Evolutionary conservation across 148 eudicot species (phyloP).

Genomic region (Amaranthus hypochondriacus): DNA sequence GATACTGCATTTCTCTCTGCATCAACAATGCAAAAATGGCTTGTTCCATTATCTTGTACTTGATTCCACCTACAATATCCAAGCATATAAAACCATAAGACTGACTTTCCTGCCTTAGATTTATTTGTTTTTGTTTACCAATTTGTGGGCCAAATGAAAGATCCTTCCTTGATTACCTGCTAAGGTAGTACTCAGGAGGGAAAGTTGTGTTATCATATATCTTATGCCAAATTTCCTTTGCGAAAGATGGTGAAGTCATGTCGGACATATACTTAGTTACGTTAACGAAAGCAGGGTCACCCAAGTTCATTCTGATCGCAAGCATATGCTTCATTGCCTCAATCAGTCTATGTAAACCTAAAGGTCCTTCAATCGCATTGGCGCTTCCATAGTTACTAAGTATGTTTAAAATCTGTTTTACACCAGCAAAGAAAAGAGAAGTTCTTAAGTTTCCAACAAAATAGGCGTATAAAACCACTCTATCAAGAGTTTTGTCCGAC

Average conservation of each 20-base stretch:
- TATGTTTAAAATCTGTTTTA: slow-evolving; percentile 61
- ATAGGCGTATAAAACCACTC: neutral
- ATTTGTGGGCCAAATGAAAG: neutral
- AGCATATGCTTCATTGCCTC: slow-evolving; percentile 92
- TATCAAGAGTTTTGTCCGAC: too few species aligned
- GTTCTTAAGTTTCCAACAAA: neutral
- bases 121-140: neutral
- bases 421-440: slow-evolving; percentile 2
- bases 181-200: slow-evolving; percentile 70
- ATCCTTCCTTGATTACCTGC: slow-evolving; percentile 41
- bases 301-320: slow-evolving; percentile 80
- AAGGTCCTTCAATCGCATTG: slow-evolving; percentile 54
- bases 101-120: neutral
- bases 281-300: slow-evolving; percentile 68
- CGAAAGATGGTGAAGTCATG: slow-evolving; percentile 86
- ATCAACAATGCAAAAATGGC: slow-evolving; percentile 93
- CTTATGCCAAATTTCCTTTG: slow-evolving; percentile 52
- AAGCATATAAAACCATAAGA: neutral
- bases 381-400: slow-evolving; percentile 58
- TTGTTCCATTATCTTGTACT: slow-evolving; percentile 80
- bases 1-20: slow-evolving; percentile 89
- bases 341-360: slow-evolving; percentile 75
- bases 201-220: slow-evolving; percentile 86
- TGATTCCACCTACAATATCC: slow-evolving; percentile 70
- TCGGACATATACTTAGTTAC: slow-evolving; percentile 45